Evolutionary conservation across 2,329 filamentous ascomycete genomes (phyloP).

Genomic region (Sclerotinia sclerotiorum): DNA sequence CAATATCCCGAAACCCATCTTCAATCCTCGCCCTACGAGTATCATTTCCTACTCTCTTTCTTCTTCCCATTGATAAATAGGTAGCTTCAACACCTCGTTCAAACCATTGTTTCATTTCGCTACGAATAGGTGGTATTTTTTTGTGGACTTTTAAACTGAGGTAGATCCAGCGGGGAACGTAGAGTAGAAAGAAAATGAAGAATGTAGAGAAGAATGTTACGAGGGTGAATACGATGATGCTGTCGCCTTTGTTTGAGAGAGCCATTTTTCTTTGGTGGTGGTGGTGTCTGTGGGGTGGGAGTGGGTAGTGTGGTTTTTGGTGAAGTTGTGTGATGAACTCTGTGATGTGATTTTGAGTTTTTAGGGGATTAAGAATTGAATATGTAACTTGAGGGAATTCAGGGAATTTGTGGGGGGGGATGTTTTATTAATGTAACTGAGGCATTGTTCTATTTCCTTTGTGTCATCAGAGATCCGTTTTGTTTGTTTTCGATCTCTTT

Average conservation of each 20-base stretch:
- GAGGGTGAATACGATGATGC: neutral
- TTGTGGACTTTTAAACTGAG: neutral
- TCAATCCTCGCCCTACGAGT: neutral
- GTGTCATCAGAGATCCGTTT: neutral
- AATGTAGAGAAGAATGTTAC: neutral
- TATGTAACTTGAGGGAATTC: neutral
- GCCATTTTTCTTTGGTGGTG: conserved; percentile 4
- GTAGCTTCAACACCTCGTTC: neutral
- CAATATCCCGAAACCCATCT: neutral
- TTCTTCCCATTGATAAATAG: neutral
- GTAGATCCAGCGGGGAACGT: neutral
- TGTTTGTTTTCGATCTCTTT: neutral
- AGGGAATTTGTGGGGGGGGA: neutral
- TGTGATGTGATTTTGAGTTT: neutral
- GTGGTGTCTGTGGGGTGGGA: too few relatives aligned
- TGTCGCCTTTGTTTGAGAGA: conserved; percentile 11
- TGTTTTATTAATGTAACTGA: neutral
- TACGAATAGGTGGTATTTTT: neutral
- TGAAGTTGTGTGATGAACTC: neutral
- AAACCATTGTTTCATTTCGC: neutral
- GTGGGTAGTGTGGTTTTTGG: neutral
- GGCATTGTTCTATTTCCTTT: neutral
- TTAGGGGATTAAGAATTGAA: neutral
- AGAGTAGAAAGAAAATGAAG: conserved; percentile 1
- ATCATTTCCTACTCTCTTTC: neutral